phyloP scores from a whole-genome alignment of 2,329 filamentous ascomycete species.

The Coniosporium tulheliwenetii region DNA sequence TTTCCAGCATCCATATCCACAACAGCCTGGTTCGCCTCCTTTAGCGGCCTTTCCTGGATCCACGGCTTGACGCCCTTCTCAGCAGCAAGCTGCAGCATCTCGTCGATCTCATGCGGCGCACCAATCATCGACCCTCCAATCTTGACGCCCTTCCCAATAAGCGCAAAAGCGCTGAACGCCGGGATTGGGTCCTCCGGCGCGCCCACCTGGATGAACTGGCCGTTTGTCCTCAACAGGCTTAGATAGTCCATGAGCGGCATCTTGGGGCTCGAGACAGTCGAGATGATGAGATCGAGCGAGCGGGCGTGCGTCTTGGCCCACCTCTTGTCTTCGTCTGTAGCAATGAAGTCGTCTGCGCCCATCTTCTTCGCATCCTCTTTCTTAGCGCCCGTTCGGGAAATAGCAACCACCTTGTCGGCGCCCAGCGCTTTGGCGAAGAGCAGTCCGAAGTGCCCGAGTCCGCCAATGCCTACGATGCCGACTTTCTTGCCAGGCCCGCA shows the following conservation, averaged over 20 bases:
- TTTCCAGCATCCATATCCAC: constrained; percentile 42
- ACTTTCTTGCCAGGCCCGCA: constrained; percentile 56
- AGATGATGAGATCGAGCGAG: constrained; percentile 43
- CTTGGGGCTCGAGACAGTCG: constrained; percentile 38
- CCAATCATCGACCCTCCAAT: constrained; percentile 32
- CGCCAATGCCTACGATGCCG: constrained; percentile 57
- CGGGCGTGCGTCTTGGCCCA: constrained; percentile 41
- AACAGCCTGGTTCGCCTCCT: constrained; percentile 40
- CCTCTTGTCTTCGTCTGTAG: constrained; percentile 38
- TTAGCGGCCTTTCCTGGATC: constrained; percentile 46
- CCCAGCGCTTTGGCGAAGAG: constrained; percentile 57
- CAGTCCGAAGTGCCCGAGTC: constrained; percentile 58
- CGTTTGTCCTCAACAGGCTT: constrained; percentile 39
- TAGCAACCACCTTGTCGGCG: constrained; percentile 48
- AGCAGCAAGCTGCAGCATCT: constrained; percentile 46
- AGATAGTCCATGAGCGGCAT: constrained; percentile 52
- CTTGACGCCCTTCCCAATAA: constrained; percentile 40
- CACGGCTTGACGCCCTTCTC: constrained; percentile 43
- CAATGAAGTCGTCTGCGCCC: constrained; percentile 43
- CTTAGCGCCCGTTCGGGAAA: constrained; percentile 46
- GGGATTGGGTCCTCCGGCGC: constrained; percentile 44
- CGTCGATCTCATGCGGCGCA: constrained; percentile 39
- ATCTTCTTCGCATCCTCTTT: constrained; percentile 43
- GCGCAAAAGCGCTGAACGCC: constrained; percentile 37
- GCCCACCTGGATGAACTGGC: constrained; percentile 51